Evolutionary conservation across 75 land plant genomes (phyloP).

Genomic region (Picea sitchensis): DNA sequence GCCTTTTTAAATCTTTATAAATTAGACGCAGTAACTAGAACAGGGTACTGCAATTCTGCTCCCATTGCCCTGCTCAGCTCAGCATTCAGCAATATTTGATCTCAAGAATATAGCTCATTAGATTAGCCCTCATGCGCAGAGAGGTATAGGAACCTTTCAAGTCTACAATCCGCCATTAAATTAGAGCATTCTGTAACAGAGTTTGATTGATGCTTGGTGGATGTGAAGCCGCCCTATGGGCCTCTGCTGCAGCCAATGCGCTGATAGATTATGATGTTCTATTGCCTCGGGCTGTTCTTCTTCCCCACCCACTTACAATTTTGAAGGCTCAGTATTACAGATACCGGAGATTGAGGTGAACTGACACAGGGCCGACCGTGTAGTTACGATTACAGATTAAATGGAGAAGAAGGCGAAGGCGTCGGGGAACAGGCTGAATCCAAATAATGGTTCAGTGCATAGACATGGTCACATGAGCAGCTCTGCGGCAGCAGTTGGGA

Average conservation of each 20-base stretch:
- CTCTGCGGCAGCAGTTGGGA: not conserved
- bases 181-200: not conserved
- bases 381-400: not conserved
- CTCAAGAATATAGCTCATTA: too few relatives aligned
- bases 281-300: not conserved
- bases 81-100: too few relatives aligned
- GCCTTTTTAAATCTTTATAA: too few relatives aligned
- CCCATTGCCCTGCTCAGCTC: too few relatives aligned
- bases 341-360: not conserved
- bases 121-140: too few relatives aligned
- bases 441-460: not conserved
- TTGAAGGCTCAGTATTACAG: not conserved
- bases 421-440: not conserved
- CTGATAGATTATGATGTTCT: not conserved
- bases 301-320: not conserved
- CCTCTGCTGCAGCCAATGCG: not conserved
- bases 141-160: too few relatives aligned
- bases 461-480: too few relatives aligned
- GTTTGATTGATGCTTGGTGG: not conserved
- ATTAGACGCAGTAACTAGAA: too few relatives aligned
- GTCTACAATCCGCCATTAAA: too few relatives aligned
- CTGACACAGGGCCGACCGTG: not conserved
- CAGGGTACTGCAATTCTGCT: too few relatives aligned
- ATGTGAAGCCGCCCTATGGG: not conserved
- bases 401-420: not conserved